Percentiles rank a stretch among this genome's conserved stretches.
Evolutionary conservation across 192 early-diverging fungal genomes (phyloP).

Genomic region (Backusella mclennaniae): DNA sequence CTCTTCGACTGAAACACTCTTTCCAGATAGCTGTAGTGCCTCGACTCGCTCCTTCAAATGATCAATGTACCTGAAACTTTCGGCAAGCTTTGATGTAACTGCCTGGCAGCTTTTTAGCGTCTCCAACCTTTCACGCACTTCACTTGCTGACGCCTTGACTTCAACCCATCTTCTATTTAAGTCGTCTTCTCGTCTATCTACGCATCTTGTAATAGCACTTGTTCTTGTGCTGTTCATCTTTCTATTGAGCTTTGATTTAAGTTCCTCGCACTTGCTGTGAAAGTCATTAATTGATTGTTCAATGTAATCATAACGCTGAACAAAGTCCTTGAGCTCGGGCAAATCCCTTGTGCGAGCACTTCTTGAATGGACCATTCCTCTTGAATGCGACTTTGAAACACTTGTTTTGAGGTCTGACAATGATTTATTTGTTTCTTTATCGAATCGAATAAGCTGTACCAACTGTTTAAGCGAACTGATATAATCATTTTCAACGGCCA

Average conservation of each 20-base stretch:
- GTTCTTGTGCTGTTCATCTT: conserved; percentile 15
- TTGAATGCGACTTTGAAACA: neutral
- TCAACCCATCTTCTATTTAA: conserved; percentile 16
- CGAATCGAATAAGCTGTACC: neutral
- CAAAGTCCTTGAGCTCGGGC: conserved; percentile 16
- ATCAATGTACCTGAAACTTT: conserved; percentile 23
- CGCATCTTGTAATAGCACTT: conserved; percentile 1
- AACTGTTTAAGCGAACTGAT: conserved; percentile 9
- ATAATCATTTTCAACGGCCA: conserved; percentile 21
- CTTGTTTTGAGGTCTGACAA: conserved; percentile 1
- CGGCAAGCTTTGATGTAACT: conserved; percentile 23
- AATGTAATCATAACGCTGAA: conserved; percentile 2
- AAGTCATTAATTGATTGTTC: conserved; percentile 6
- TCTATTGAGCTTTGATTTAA: conserved; percentile 19
- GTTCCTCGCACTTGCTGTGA: neutral
- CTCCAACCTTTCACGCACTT: conserved; percentile 14
- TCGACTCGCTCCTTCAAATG: conserved; percentile 26
- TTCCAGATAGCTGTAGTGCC: conserved; percentile 25
- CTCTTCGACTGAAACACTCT: conserved; percentile 29
- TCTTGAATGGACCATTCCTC: neutral
- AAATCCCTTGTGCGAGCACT: neutral
- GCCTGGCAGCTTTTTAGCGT: conserved; percentile 7
- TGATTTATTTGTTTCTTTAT: neutral
- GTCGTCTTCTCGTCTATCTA: conserved; percentile 12
- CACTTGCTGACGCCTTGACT: conserved; percentile 14